A percentile compares a stretch with the other conserved stretches of the same genome.
phyloP scores from a whole-genome alignment of 2,329 filamentous ascomycete genomes.

The Colletotrichum eleusines region DNA sequence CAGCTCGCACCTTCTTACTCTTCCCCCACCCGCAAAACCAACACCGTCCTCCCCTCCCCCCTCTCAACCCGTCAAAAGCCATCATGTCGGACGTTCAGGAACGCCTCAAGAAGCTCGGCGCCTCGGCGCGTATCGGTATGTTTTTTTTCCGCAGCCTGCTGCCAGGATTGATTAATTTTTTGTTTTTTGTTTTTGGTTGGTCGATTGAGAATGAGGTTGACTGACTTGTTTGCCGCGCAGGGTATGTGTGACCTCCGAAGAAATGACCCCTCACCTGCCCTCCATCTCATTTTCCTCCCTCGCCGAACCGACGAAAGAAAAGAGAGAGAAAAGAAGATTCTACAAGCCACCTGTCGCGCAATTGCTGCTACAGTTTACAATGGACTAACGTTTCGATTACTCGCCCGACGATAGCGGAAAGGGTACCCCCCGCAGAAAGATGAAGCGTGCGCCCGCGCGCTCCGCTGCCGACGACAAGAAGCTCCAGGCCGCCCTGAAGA shows the following conservation, averaged over 20 bases:
- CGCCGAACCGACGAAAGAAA: constrained; percentile 9
- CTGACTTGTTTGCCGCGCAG: constrained; percentile 45
- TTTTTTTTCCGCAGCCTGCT: constrained; percentile 45
- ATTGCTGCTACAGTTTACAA: constrained; percentile 35
- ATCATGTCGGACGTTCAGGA: constrained; percentile 69
- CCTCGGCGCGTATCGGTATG: constrained; percentile 75
- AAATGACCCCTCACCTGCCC: constrained; percentile 39
- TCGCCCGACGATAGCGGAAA: constrained; percentile 75
- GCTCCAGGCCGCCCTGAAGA: constrained; percentile 96
- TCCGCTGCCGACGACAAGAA: constrained; percentile 99
- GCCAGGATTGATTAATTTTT: constrained; percentile 4
- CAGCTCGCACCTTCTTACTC: constrained; percentile 39
- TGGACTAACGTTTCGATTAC: constrained; percentile 47
- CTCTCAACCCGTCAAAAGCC: constrained; percentile 42
- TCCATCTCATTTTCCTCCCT: constrained; percentile 14
- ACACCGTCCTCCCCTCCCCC: constrained; percentile 16
- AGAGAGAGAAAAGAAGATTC: background rate
- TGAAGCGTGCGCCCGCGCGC: constrained; percentile 96
- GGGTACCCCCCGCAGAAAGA: constrained; percentile 96
- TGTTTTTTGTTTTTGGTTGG: background rate
- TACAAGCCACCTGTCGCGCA: constrained; percentile 13
- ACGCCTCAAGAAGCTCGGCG: constrained; percentile 71
- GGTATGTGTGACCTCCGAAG: constrained; percentile 51
- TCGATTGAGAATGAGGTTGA: constrained; percentile 14
- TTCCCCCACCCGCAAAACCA: constrained; percentile 46